Conservation (phyloP, 257 asterid species). For the Nicotiana sylvestris region DNA sequence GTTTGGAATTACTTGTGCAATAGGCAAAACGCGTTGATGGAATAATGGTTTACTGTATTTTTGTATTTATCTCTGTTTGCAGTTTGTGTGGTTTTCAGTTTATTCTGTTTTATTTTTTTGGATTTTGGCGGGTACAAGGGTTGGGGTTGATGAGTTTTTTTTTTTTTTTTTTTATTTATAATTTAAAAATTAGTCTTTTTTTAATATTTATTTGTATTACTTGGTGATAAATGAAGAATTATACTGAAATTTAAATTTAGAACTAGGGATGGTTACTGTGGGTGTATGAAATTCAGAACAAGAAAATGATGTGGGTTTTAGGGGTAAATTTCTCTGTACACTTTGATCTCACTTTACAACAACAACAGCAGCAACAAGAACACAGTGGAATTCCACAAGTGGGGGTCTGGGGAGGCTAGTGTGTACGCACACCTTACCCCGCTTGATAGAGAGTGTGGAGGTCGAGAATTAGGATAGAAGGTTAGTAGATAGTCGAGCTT, state of each 20-base stretch:
- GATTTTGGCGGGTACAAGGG: constrained; percentile 4
- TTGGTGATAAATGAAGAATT: neutral
- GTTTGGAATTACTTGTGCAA: constrained; percentile 17
- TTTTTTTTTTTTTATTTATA: neutral
- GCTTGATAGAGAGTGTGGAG: too few relatives aligned
- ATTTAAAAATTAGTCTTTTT: neutral
- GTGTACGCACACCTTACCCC: too few relatives aligned
- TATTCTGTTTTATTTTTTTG: neutral
- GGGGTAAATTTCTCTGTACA: neutral
- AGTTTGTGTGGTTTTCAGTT: neutral
- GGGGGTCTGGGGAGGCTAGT: too few relatives aligned
- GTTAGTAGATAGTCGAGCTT: too few relatives aligned
- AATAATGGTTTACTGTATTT: neutral
- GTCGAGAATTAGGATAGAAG: too few relatives aligned
- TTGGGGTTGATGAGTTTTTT: neutral
- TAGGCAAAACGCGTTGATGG: neutral
- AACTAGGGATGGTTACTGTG: neutral
- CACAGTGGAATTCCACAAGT: too few relatives aligned
- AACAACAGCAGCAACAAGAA: too few relatives aligned
- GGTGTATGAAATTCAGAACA: neutral
- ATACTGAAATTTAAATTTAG: neutral
- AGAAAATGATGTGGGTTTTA: neutral
- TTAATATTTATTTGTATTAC: neutral
- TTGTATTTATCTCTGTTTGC: neutral
- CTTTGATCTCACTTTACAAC: neutral